These are phyloP conservation scores for Globisporangium cystogenes DNA, from an alignment of 352 stramenopile species.

Conservation along the genomic window DNA sequence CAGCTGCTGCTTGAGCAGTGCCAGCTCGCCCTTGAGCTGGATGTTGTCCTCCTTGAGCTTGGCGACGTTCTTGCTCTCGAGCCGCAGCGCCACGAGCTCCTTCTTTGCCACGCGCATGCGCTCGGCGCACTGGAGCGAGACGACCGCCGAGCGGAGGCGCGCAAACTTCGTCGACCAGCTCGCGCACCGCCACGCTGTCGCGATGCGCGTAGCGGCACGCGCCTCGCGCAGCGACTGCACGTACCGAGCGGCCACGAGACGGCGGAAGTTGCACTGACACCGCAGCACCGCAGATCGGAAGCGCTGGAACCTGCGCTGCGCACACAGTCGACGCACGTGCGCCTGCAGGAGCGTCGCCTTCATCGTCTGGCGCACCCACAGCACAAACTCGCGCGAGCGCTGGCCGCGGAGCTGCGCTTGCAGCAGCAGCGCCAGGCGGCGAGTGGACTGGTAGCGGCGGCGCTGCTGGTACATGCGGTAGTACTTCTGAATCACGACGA, in stretches of 20 bases:
- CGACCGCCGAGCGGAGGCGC: conserved; percentile 20
- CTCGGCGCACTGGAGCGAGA: conserved; percentile 53
- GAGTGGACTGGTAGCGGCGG: conserved; percentile 27
- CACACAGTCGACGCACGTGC: conserved; percentile 33
- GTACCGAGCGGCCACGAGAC: conserved; percentile 21
- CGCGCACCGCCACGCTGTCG: conserved; percentile 32
- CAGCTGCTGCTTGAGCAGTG: conserved; percentile 50
- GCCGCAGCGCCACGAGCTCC: conserved; percentile 33
- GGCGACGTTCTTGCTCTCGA: conserved; percentile 66
- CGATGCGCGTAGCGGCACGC: conserved; percentile 34
- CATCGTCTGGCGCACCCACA: conserved; percentile 30
- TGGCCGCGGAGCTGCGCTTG: conserved; percentile 39
- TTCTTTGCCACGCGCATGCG: conserved; percentile 34
- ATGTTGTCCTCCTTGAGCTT: conserved; percentile 77
- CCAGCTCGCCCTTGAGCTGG: conserved; percentile 59
- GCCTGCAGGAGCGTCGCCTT: conserved; percentile 37
- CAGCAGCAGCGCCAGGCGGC: conserved; percentile 27
- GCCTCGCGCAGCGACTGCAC: conserved; percentile 36
- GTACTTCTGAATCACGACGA: conserved; percentile 46
- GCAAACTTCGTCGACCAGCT: conserved; percentile 24
- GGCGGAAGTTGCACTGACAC: conserved; percentile 48
- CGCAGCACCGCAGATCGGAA: conserved; percentile 33
- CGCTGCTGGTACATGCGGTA: conserved; percentile 40
- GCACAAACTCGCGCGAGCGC: conserved; percentile 25
- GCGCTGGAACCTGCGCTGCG: conserved; percentile 28